Conservation (phyloP, 2,329 filamentous ascomycete genomes). For the Penicillium sp. region DNA sequence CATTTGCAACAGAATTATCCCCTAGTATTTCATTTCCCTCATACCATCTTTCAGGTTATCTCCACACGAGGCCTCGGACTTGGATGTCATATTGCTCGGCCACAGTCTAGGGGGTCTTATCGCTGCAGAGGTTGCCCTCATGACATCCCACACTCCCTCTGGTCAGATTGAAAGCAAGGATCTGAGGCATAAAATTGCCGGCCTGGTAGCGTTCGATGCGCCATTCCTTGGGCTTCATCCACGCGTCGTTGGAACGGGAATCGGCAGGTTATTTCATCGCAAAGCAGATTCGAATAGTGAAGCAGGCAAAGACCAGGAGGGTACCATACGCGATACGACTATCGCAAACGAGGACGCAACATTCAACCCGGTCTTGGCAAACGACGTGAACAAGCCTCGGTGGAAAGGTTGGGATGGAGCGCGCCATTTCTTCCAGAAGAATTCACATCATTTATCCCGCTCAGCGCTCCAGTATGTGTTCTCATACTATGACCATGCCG, state of each 20-base stretch:
- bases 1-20: no score
- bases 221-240: constrained; percentile 89
- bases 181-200: constrained; percentile 60
- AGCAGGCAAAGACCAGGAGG: background rate
- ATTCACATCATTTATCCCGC: constrained; percentile 11
- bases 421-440: constrained; percentile 17
- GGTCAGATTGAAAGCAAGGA: background rate
- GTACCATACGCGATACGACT: background rate
- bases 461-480: constrained; percentile 8
- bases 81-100: constrained; percentile 81
- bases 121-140: constrained; percentile 75
- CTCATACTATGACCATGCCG: constrained; percentile 19
- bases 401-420: constrained; percentile 16
- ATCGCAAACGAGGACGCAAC: background rate
- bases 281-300: constrained; percentile 16
- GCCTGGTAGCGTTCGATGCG: constrained; percentile 81
- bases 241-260: constrained; percentile 80
- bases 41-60: constrained; percentile 59
- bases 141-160: background rate
- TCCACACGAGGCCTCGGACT: constrained; percentile 73
- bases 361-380: constrained; percentile 13
- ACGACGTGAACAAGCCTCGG: constrained; percentile 8
- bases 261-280: constrained; percentile 72
- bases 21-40: constrained; percentile 57
- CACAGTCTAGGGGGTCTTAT: constrained; percentile 91